A percentile compares a stretch with the other conserved stretches of the same genome.
phyloP scores from a whole-genome alignment of 2,329 filamentous ascomycete species.

The Diaporthe ampelina region DNA sequence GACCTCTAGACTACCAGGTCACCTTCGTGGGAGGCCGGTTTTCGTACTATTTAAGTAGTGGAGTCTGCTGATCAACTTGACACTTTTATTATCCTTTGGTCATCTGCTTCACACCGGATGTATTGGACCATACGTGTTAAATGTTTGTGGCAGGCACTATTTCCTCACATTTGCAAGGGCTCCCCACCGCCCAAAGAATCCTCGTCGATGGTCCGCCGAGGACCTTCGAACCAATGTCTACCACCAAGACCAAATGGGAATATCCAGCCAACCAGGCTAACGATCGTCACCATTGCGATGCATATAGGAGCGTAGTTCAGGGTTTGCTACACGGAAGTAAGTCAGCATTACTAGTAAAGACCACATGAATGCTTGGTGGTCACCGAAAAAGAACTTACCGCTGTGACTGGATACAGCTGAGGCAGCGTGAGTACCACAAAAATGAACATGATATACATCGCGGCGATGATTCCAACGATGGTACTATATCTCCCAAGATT shows the following conservation, averaged over 20 bases:
- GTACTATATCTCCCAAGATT: conserved; percentile 49
- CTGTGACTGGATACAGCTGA: conserved; percentile 54
- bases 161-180: background rate
- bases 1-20: background rate
- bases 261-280: conserved; percentile 53
- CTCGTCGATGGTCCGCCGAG: conserved; percentile 52
- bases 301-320: conserved; percentile 57
- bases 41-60: background rate
- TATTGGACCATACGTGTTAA: background rate
- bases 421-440: conserved; percentile 54
- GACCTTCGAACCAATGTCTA: conserved; percentile 54
- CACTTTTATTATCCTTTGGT: background rate
- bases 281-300: conserved; percentile 53
- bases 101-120: background rate
- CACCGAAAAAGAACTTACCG: background rate
- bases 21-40: background rate
- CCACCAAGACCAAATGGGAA: conserved; percentile 52
- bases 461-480: conserved; percentile 48
- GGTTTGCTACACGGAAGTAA: conserved; percentile 44
- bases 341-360: background rate
- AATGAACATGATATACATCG: conserved; percentile 52
- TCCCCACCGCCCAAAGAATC: background rate
- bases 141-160: background rate
- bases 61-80: background rate
- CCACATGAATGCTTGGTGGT: background rate